phyloP scores from a whole-genome alignment of 805 yeast genomes.

The Maudiozyma bulderi region DNA sequence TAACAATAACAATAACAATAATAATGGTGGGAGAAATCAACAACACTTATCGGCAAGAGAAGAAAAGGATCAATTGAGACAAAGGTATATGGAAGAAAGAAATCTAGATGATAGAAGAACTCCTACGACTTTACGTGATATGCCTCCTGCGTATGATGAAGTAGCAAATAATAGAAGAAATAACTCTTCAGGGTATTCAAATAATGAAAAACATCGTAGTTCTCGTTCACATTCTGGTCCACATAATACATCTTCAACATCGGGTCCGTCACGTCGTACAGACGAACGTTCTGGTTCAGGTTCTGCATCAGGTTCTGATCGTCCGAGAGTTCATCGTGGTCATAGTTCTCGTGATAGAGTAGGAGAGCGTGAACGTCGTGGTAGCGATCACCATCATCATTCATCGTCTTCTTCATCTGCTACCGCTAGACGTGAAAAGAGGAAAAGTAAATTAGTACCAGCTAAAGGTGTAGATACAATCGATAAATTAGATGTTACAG shows the following conservation, averaged over 20 bases:
- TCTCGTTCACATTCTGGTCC: constrained; percentile 3
- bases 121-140: not conserved
- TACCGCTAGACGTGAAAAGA: constrained; percentile 24
- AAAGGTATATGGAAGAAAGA: constrained; percentile 23
- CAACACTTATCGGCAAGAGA: constrained; percentile 29
- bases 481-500: constrained; percentile 93
- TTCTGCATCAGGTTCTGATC: not conserved
- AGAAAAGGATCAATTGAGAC: constrained; percentile 25
- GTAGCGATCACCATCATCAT: constrained; percentile 7
- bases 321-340: not conserved
- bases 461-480: constrained; percentile 83
- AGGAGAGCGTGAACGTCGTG: constrained; percentile 10
- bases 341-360: constrained; percentile 5
- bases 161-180: constrained; percentile 30
- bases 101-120: constrained; percentile 2
- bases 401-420: not conserved
- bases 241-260: constrained; percentile 10
- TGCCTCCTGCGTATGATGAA: constrained; percentile 18
- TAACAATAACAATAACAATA: not conserved
- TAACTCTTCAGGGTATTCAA: not conserved
- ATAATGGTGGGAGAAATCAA: not conserved
- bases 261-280: not conserved
- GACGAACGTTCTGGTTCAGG: not conserved
- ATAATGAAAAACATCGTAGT: constrained; percentile 7
- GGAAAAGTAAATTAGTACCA: constrained; percentile 33